Evolutionary conservation across 176 grass and related monocot genomes (phyloP).

Genomic region (Olyra latifolia): DNA sequence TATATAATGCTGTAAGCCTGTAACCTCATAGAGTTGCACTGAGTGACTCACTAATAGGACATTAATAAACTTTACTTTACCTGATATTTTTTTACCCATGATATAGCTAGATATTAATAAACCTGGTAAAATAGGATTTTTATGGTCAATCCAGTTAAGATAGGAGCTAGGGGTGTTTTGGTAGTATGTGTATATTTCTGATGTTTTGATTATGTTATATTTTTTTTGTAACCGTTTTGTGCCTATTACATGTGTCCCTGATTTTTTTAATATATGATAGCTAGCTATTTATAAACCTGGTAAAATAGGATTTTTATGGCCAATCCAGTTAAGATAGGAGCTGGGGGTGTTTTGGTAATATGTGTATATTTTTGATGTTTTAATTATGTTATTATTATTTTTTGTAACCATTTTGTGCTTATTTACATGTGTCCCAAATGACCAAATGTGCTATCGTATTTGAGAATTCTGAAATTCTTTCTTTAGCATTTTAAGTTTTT

Average conservation of each 20-base stretch:
- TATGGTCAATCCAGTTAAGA: not conserved
- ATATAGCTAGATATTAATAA: conserved; percentile 1
- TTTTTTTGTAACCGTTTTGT: not conserved
- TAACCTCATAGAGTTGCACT: not conserved
- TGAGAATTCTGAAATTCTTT: not conserved
- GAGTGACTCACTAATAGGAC: not conserved
- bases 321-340: conserved; percentile 1
- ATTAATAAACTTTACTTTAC: conserved; percentile 2
- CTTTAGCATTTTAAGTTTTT: conserved; percentile 4
- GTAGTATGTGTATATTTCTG: not conserved
- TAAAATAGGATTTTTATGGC: not conserved
- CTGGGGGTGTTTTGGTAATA: not conserved
- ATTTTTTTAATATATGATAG: not conserved
- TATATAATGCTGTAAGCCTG: not conserved
- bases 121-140: not conserved
- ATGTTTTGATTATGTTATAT: conserved; percentile 1
- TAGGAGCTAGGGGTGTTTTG: not conserved
- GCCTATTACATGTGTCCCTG: not conserved
- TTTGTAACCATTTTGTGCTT: not conserved
- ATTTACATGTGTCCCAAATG: not conserved
- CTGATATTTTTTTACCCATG: not conserved
- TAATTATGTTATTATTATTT: conserved; percentile 14
- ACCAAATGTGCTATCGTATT: not conserved
- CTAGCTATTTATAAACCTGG: not conserved
- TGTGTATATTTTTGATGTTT: not conserved